Base-by-base conservation (phyloP, 768 basidiomycete genomes). In the Lactarius psammicola region DNA sequence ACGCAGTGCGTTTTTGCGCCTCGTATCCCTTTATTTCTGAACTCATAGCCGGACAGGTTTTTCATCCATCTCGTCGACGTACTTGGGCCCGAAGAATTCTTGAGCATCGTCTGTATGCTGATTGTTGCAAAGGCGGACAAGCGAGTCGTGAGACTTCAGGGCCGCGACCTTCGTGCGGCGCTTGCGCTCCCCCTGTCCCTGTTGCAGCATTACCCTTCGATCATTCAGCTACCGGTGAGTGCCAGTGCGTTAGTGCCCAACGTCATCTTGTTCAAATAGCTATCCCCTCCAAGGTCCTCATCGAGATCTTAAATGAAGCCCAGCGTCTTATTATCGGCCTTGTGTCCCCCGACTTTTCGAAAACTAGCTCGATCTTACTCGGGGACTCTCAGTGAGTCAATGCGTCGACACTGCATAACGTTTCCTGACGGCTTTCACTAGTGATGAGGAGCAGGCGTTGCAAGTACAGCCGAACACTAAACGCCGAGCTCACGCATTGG, bases 61-160 rank as follows among this genome's bases (percentile, higher is more conserved):
- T 98, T 95, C 76, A 80, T 86, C 2, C 94, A 95, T 73, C 83
- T 99, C 17, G 84, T 91, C 26, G 87, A 92, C 62, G 87, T 90
- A 2, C 82, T 98, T 26, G 95, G 93, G 3, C 78, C 88, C 8
- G 77, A 81, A 9, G 87, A 93, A 33, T 99, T 95, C 80, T 77
- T 96, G 53, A 81, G 91, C 0, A 89, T 94, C 0, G 75, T 97
- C 17, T 86, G 83, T 62, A 90, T 97, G 86, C 84, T 98, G 0
- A 80, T 98, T 28, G 80, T 94, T 1, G 92, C 95, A 71, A 92
- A 89, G 70, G 79, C 83, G 3, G 83, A 87, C 10, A 90, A 86
- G 69, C 85, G 87, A 20, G 81, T 88, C 40, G 82, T 85, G 13
- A 84, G 88, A 54, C 88, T 88, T 72, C 80, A 77, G 40, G 69